Conservation (phyloP, 768 basidiomycete species). For the Gymnopilus junonius region DNA sequence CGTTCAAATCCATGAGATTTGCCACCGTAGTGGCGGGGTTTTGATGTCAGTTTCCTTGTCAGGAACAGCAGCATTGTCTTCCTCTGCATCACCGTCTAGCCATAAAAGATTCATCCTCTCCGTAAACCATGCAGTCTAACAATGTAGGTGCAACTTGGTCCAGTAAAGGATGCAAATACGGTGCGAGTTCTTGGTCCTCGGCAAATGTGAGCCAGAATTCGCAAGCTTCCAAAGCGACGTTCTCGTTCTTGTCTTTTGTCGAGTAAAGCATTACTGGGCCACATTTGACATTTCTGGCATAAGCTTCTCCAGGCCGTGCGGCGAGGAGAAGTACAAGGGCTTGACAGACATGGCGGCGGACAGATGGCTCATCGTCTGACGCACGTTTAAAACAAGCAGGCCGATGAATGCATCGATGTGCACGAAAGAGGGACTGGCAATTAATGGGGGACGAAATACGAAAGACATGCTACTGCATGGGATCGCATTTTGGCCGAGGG, state of each 20-base stretch:
- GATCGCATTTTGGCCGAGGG: conserved; percentile 87
- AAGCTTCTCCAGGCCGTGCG: conserved; percentile 92
- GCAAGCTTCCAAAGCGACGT: conserved; percentile 96
- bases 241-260: conserved; percentile 96
- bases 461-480: conserved; percentile 92
- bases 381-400: conserved; percentile 86
- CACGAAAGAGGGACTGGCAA: conserved; percentile 83
- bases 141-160: conserved; percentile 93
- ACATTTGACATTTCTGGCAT: conserved; percentile 96
- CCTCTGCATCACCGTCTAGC: conserved; percentile 91
- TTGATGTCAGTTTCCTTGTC: conserved; percentile 95
- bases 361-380: conserved; percentile 88
- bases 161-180: conserved; percentile 87
- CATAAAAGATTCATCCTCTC: conserved; percentile 97
- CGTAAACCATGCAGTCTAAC: conserved; percentile 97
- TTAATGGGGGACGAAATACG: conserved; percentile 88
- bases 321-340: conserved; percentile 93
- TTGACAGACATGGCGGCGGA: conserved; percentile 95
- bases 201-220: conserved; percentile 99
- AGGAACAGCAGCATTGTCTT: conserved; percentile 73
- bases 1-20: conserved; percentile 88
- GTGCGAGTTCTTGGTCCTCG: conserved; percentile 87
- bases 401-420: conserved; percentile 96
- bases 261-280: conserved; percentile 99
- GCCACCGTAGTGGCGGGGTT: conserved; percentile 83